These are phyloP conservation scores for barrel medic (Medicago truncatula) DNA, from an alignment of 306 rosid species.

Conservation along the genomic window DNA sequence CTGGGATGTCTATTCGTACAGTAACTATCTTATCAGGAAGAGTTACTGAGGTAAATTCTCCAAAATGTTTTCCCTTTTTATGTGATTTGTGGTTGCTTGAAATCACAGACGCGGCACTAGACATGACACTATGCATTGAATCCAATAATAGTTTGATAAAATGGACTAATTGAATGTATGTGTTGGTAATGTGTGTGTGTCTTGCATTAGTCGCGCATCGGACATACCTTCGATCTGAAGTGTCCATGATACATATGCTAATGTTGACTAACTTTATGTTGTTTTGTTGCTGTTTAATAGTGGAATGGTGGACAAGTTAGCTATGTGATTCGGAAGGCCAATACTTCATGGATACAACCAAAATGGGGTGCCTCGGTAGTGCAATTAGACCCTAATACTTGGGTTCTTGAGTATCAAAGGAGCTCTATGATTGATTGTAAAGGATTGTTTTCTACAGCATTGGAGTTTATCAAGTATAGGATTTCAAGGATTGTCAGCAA, in stretches of 20 bases:
- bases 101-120: neutral
- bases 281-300: conserved; percentile 46
- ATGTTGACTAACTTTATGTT: conserved; percentile 24
- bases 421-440: conserved; percentile 55
- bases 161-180: neutral
- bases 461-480: conserved; percentile 53
- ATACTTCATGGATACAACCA: conserved; percentile 71
- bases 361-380: conserved; percentile 81
- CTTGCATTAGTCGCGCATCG: neutral
- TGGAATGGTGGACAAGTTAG: conserved; percentile 76
- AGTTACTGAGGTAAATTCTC: conserved; percentile 70
- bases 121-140: neutral
- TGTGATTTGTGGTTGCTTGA: neutral
- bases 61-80: neutral
- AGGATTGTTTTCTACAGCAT: conserved; percentile 52
- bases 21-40: conserved; percentile 78
- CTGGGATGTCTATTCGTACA: conserved; percentile 62
- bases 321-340: conserved; percentile 60
- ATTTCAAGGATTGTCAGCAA: conserved; percentile 46
- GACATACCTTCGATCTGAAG: neutral
- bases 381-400: conserved; percentile 78
- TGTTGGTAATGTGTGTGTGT: too few relatives aligned
- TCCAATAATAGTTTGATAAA: neutral
- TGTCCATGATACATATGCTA: neutral
- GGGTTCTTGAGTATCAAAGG: conserved; percentile 82